Conservation (phyloP, 805 yeast species). For the Starmerella roubikii region DNA sequence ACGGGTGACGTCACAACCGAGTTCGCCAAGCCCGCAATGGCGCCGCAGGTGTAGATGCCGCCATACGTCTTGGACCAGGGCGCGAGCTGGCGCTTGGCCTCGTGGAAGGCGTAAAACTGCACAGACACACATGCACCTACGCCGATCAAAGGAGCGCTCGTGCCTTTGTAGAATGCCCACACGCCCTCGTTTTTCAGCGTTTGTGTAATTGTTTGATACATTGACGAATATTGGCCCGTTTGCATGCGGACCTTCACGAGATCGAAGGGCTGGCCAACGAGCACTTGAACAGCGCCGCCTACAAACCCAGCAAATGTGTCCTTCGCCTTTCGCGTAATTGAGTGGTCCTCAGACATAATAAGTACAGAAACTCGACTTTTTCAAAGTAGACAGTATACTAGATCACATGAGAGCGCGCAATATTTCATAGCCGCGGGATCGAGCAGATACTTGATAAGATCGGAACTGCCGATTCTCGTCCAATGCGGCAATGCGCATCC, state of each 20-base stretch:
- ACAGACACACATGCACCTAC: conserved; percentile 58
- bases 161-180: conserved; percentile 52
- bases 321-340: conserved; percentile 34
- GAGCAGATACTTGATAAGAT: too few species aligned
- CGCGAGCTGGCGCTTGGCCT: conserved; percentile 44
- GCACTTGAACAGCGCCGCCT: conserved; percentile 43
- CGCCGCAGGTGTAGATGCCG: conserved; percentile 50
- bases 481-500: too few species aligned
- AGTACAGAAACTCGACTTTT: too few species aligned
- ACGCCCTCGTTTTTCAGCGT: conserved; percentile 48
- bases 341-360: conserved; percentile 9
- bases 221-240: conserved; percentile 48
- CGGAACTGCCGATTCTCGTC: too few species aligned
- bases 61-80: conserved; percentile 29
- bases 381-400: too few species aligned
- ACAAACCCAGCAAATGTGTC: conserved; percentile 42
- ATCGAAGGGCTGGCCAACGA: conserved; percentile 57
- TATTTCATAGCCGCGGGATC: too few species aligned
- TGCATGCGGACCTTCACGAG: conserved; percentile 56
- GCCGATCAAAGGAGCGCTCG: conserved; percentile 55
- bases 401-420: too few species aligned
- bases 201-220: conserved; percentile 37
- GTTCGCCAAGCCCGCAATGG: conserved; percentile 52
- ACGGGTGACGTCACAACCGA: conserved; percentile 51
- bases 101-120: conserved; percentile 61